These are phyloP conservation scores for Aspergillus ostianus DNA, from an alignment of 495 filamentous ascomycete genomes.

Conservation along the genomic window DNA sequence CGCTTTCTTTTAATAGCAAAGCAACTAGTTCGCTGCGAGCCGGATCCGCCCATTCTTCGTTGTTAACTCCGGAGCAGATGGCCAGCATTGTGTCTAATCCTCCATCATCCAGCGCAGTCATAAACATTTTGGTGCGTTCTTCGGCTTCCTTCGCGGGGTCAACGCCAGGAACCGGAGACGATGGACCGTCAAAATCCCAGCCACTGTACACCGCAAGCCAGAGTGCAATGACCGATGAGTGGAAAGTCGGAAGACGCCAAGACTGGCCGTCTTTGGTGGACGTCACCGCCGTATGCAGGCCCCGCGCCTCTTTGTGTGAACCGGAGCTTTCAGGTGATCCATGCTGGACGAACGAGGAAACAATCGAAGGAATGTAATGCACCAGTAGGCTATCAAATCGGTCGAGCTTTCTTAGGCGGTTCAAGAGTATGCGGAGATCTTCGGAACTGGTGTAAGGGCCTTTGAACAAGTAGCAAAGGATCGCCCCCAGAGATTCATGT, in stretches of 20 bases:
- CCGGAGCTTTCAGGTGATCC: conserved; percentile 67
- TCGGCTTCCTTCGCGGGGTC: conserved; percentile 65
- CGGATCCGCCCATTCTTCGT: conserved; percentile 77
- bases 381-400: conserved; percentile 68
- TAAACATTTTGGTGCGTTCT: conserved; percentile 66
- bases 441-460: conserved; percentile 62
- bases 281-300: conserved; percentile 65
- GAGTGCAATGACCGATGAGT: conserved; percentile 70
- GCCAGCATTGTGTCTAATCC: conserved; percentile 89
- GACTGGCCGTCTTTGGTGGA: conserved; percentile 58
- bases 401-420: conserved; percentile 62
- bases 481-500: conserved; percentile 81
- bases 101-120: conserved; percentile 78
- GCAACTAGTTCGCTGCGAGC: conserved; percentile 69
- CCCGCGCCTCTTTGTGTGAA: conserved; percentile 61
- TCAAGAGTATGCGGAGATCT: conserved; percentile 70
- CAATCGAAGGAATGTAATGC: conserved; percentile 76
- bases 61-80: conserved; percentile 72
- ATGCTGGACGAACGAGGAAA: conserved; percentile 68
- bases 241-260: conserved; percentile 70
- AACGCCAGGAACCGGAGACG: conserved; percentile 51
- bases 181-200: conserved; percentile 70
- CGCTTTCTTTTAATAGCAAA: conserved; percentile 74
- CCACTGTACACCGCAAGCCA: conserved; percentile 94
- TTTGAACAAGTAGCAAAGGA: conserved; percentile 74